Percentiles rank a stretch among this genome's conserved stretches.
These are phyloP conservation scores for Inonotus hispidus DNA, from an alignment of 1,284 basidiomycete genomes.

Conservation along the genomic window DNA sequence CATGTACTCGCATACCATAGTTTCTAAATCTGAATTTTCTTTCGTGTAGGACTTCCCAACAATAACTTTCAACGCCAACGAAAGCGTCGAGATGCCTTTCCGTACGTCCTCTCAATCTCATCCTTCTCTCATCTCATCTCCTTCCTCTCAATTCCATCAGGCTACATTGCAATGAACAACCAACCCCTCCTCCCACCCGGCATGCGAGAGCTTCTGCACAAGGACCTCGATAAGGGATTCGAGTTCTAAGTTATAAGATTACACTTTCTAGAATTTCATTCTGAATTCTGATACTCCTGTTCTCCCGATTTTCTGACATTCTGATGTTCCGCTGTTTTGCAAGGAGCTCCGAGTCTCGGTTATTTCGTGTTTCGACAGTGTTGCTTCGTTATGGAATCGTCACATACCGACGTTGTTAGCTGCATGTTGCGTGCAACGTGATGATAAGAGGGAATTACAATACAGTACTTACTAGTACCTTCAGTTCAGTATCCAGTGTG, in stretches of 20 bases:
- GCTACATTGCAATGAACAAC: conserved; percentile 48
- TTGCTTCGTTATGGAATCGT: no score
- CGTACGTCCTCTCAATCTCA: conserved; percentile 42
- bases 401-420: no score
- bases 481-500: no score
- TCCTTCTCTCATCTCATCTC: not conserved
- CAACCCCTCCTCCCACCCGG: conserved; percentile 80
- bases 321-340: no score
- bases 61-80: conserved; percentile 74
- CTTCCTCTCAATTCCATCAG: conserved; percentile 29
- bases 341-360: no score
- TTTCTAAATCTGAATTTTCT: not conserved
- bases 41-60: conserved; percentile 77
- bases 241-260: conserved; percentile 53
- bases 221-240: conserved; percentile 84
- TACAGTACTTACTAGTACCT: no score
- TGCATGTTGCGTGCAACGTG: no score
- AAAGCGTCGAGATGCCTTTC: conserved; percentile 95
- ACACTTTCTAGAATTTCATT: no score
- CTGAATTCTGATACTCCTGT: no score
- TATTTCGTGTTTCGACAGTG: no score
- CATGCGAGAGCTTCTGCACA: conserved; percentile 79
- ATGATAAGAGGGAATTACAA: no score
- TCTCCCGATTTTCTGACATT: no score
- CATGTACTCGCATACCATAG: not conserved